A percentile compares a stretch with the other conserved stretches of the same genome.
Evolutionary conservation across 2,329 filamentous ascomycete species (phyloP).

Genomic region (Ophioceras dolichostomum): DNA sequence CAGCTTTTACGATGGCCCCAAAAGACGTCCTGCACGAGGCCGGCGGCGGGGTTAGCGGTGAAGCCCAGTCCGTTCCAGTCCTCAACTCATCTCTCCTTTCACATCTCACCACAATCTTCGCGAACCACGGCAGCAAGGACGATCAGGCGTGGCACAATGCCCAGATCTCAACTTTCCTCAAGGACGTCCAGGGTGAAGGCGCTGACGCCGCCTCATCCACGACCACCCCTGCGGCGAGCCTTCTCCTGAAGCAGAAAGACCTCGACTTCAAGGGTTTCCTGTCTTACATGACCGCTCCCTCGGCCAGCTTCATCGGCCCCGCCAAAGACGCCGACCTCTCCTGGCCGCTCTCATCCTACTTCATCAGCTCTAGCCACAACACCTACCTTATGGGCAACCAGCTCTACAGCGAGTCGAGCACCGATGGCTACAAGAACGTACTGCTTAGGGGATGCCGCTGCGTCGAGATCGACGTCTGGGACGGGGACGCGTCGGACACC

Average conservation of each 20-base stretch:
- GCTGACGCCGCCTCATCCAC: constrained; percentile 15
- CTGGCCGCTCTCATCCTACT: constrained; percentile 79
- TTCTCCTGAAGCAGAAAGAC: constrained; percentile 16
- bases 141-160: constrained; percentile 30
- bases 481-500: constrained; percentile 63
- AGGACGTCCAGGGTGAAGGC: constrained; percentile 32
- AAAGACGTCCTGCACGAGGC: constrained; percentile 26
- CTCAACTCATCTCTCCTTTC: constrained; percentile 26
- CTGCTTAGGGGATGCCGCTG: constrained; percentile 78
- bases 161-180: constrained; percentile 31
- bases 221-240: too few species aligned
- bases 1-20: not conserved
- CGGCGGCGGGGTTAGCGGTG: constrained; percentile 33
- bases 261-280: constrained; percentile 38
- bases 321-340: constrained; percentile 42
- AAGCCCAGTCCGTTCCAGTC: constrained; percentile 24
- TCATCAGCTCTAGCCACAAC: constrained; percentile 90
- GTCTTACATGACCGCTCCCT: constrained; percentile 41
- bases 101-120: constrained; percentile 34
- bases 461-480: constrained; percentile 93
- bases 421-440: constrained; percentile 76
- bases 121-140: constrained; percentile 25
- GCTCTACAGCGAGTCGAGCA: constrained; percentile 75
- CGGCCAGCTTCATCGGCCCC: constrained; percentile 28
- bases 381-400: constrained; percentile 87